Evolutionary conservation across 768 basidiomycete genomes (phyloP), one percentile per base, ranked within the genome.

Genomic region (Rhizopogon roseolus): DNA sequence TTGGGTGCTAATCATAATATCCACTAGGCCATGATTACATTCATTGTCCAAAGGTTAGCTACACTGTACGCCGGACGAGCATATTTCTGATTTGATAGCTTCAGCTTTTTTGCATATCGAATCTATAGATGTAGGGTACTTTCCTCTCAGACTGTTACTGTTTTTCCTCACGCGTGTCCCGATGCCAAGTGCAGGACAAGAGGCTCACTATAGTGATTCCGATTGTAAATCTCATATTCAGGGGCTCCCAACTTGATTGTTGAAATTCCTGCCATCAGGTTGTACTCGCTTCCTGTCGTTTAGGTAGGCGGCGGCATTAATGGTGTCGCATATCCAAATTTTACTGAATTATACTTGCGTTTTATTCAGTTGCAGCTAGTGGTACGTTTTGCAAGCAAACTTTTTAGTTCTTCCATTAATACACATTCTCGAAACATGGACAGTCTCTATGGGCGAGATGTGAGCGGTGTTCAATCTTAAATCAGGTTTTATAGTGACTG

Each of bases 1-100:
- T 13, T 2, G 4, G 7, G 17, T 42, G 50, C 29, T 57, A 27
- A 46, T 7, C 52, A 67, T 1, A 32, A 45, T 45, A 19, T 63
- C 68, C 4, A 37, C 11, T 19, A 64, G 64, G 64, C 64, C 13
- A 57, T 58, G 54, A 34, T 62, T n/a, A 64, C 62, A 10, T 64
- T 65, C 25, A 29, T 66, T 8, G 52, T 54, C 17, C 64, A 65
- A 60, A 58, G 56, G 64, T 53, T 10, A 52, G 54, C 29, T 17
- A 13, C 44, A 13, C 25, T 11, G n/a, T 0, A 6, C n/a, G 6
- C 22, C 22, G 2, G 19, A 13, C 9, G 6, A 25, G 0, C 4
- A 5, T 27, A 16, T 0, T 22, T 13, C 29, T 45, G 34, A 29
- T 32, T 34, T 7, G 10, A 29, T 6, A 41, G 14, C 19, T 22